phyloP scores from a whole-genome alignment of 2,329 filamentous ascomycete species.

The Rutstroemia sp. region DNA sequence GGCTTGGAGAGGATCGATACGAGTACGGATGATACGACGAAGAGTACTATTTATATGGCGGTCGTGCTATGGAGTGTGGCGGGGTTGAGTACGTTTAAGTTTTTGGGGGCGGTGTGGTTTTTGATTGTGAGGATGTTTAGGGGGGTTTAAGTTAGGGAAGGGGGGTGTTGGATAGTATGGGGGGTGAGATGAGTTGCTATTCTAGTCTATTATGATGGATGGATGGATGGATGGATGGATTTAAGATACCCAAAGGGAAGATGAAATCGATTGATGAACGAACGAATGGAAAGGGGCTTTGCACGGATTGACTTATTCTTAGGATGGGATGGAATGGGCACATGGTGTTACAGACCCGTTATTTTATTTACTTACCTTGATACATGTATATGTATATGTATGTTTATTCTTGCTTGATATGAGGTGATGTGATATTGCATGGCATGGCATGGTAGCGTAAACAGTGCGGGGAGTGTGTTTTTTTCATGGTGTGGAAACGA shows the following conservation, averaged over 20 bases:
- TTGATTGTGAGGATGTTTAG: conserved; percentile 78
- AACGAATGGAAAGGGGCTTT: not conserved
- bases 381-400: too few relatives aligned
- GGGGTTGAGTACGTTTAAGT: conserved; percentile 77
- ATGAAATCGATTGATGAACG: not conserved
- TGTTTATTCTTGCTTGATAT: too few relatives aligned
- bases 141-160: conserved; percentile 64
- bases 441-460: too few relatives aligned
- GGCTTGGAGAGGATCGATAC: conserved; percentile 60
- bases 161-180: conserved; percentile 38
- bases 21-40: conserved; percentile 56
- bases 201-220: not conserved
- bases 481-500: too few relatives aligned
- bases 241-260: not conserved
- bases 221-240: not conserved
- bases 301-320: not conserved
- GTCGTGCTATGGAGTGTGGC: conserved; percentile 94
- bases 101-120: conserved; percentile 73
- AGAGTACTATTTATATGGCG: conserved; percentile 64
- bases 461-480: too few relatives aligned
- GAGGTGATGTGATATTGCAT: too few relatives aligned
- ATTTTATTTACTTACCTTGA: too few relatives aligned
- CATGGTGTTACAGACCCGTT: too few relatives aligned
- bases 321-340: too few relatives aligned
- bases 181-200: conserved; percentile 14